Evolutionary conservation across 352 stramenopile species (phyloP), one percentile per base, ranked within the genome.

Genomic region (Globisporangium uncinulatum): DNA sequence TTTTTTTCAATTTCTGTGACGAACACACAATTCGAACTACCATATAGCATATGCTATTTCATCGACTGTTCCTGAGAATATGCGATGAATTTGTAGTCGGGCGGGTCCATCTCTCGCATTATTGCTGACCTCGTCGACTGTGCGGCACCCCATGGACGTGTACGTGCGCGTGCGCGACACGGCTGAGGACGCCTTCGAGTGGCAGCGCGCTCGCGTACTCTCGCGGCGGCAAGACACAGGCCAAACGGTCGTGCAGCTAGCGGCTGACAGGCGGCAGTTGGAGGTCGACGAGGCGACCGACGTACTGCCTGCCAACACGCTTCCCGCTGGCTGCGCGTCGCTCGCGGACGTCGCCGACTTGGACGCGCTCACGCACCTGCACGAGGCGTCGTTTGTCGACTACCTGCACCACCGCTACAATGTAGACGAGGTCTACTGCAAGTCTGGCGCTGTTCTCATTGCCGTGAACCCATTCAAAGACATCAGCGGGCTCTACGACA

Each of bases 401-500:
- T 91, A 87, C 57, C 66, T 94, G 51, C 69, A 81, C 37, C 71
- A 89, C 59, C 84, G 84, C 0, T 94, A 89, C 44, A 56, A 62
- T 19, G 66, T 84, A 14, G 76, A 92, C 56, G 65, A 90, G 36
- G 78, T 94, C 20, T 94, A 94, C 59, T 89, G 79, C 60, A 69
- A 75, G 42, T 87, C 83, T 3, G 80, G 80, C 20, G 73, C 73
- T 1, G 70, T 94, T 48, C 67, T 92, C 4, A 86, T 94, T 37
- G 82, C 83, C 14, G 77, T 92, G 48, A 94, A 94, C 57, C 83
- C 83, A 17, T 92, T 93, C 55, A 84, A 89, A 47, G 67, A 82
- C 34, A 79, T 92, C n/a, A 9, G 46, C 8, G 76, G 70, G 2
- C 73, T 91, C n/a, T 93, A 91, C 52, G 68, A 87, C 54, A 64